Evolutionary conservation across 2,329 filamentous ascomycete species (phyloP).

Genomic region (Zymoseptoria ardabiliae): DNA sequence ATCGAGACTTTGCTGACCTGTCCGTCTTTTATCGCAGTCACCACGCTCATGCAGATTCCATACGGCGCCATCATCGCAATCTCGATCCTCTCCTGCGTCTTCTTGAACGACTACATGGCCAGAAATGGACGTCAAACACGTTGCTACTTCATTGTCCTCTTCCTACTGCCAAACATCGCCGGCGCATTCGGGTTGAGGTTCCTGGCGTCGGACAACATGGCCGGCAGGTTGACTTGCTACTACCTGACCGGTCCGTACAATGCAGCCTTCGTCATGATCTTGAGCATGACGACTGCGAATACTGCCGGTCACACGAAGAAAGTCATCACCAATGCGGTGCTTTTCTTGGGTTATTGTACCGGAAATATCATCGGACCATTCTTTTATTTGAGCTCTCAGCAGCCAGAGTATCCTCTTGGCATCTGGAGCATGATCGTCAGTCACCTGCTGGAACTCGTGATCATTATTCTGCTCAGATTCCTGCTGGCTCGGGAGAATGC

Average conservation of each 20-base stretch:
- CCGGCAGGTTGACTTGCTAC: slow-evolving; percentile 53
- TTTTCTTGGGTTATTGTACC: slow-evolving; percentile 45
- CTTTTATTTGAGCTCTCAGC: slow-evolving; percentile 53
- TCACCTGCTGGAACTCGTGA: slow-evolving; percentile 45
- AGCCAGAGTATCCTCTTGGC: slow-evolving; percentile 43
- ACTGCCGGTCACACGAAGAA: slow-evolving; percentile 55
- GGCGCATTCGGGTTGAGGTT: slow-evolving; percentile 53
- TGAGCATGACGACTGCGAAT: slow-evolving; percentile 45
- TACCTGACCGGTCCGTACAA: slow-evolving; percentile 47
- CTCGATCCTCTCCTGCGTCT: slow-evolving; percentile 44
- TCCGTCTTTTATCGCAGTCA: slow-evolving; percentile 29
- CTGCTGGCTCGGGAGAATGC: slow-evolving; percentile 45
- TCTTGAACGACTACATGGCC: slow-evolving; percentile 37
- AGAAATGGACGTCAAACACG: slow-evolving; percentile 23
- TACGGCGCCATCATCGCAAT: slow-evolving; percentile 45
- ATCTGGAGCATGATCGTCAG: slow-evolving; percentile 53
- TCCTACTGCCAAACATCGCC: slow-evolving; percentile 52
- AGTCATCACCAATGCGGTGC: slow-evolving; percentile 55
- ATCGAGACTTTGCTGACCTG: background rate
- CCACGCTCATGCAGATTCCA: slow-evolving; percentile 49
- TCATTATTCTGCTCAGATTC: slow-evolving; percentile 41
- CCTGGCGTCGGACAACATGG: slow-evolving; percentile 43
- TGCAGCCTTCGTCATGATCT: slow-evolving; percentile 46
- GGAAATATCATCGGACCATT: slow-evolving; percentile 58
- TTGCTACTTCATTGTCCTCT: slow-evolving; percentile 47